Percentiles rank a stretch among this genome's conserved stretches.
Evolutionary conservation across 148 eudicot genomes (phyloP).

Genomic region (Amaranthus cruentus): DNA sequence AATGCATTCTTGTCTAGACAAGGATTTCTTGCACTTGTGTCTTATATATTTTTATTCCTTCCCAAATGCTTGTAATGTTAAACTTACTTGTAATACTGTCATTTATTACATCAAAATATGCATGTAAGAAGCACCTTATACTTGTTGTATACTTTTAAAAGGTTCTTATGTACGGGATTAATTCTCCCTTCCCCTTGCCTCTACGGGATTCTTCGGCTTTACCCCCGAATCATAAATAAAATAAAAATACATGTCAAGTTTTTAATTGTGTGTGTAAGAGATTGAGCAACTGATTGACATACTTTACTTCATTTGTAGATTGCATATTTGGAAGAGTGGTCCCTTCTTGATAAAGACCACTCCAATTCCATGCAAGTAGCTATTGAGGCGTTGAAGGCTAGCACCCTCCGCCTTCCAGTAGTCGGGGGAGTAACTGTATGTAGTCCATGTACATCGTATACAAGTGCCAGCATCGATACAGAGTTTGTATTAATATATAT

Average conservation of each 20-base stretch:
- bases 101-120: no score
- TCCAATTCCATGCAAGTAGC: conserved; percentile 73
- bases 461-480: conserved; percentile 5
- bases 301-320: conserved; percentile 42
- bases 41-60: no score
- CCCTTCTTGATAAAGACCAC: conserved; percentile 70
- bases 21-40: no score
- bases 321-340: conserved; percentile 75
- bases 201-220: no score
- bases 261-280: not conserved
- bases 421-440: conserved; percentile 89
- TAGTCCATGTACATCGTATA: conserved; percentile 1
- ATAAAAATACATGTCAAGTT: not conserved
- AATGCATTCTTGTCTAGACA: no score
- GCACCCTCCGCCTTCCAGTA: conserved; percentile 97
- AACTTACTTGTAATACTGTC: no score
- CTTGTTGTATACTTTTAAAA: no score
- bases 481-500: conserved; percentile 11
- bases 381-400: conserved; percentile 87
- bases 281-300: not conserved
- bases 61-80: no score
- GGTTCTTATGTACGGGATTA: no score
- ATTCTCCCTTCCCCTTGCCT: no score
- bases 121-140: no score
- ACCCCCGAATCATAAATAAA: no score